These are phyloP conservation scores for Bathelium albidoporum DNA, from an alignment of 495 filamentous ascomycete genomes.

Conservation along the genomic window DNA sequence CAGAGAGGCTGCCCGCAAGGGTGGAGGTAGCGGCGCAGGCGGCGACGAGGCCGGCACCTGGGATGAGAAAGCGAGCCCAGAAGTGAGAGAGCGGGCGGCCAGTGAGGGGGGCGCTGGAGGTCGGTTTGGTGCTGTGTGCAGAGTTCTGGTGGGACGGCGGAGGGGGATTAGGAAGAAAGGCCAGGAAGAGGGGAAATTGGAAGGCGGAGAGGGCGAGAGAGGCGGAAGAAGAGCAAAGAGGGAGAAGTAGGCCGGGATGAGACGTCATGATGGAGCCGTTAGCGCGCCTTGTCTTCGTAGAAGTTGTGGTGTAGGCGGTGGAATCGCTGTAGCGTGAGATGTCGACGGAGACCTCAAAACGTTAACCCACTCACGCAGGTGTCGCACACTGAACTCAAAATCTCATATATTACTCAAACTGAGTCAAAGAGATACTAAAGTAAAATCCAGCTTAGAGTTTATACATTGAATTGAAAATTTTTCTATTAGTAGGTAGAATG, in stretches of 20 bases:
- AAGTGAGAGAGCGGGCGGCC: constrained; percentile 13
- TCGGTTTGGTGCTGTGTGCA: not conserved
- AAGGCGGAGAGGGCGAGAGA: constrained; percentile 17
- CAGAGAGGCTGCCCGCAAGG: constrained; percentile 9
- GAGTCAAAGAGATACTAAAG: too few species aligned
- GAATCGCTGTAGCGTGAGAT: too few species aligned
- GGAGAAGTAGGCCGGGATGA: constrained; percentile 15
- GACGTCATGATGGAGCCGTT: constrained; percentile 1
- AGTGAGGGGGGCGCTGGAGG: not conserved
- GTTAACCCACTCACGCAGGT: too few species aligned
- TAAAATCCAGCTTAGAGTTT: too few species aligned
- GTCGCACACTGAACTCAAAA: too few species aligned
- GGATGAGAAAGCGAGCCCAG: constrained; percentile 9
- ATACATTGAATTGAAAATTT: too few species aligned
- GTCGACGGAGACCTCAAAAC: too few species aligned
- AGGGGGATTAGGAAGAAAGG: constrained; percentile 8
- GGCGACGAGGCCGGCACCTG: constrained; percentile 3
- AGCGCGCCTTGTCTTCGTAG: too few species aligned
- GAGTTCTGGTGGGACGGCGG: not conserved
- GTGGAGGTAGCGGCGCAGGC: constrained; percentile 6
- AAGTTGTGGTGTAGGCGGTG: too few species aligned
- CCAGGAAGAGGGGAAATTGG: constrained; percentile 15
- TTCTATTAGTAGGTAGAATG: too few species aligned
- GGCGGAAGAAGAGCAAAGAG: constrained; percentile 15
- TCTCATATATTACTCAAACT: too few species aligned